Evolutionary conservation across 306 rosid species (phyloP), one percentile per base, ranked within the genome.

Genomic region (Lotus japonicus): DNA sequence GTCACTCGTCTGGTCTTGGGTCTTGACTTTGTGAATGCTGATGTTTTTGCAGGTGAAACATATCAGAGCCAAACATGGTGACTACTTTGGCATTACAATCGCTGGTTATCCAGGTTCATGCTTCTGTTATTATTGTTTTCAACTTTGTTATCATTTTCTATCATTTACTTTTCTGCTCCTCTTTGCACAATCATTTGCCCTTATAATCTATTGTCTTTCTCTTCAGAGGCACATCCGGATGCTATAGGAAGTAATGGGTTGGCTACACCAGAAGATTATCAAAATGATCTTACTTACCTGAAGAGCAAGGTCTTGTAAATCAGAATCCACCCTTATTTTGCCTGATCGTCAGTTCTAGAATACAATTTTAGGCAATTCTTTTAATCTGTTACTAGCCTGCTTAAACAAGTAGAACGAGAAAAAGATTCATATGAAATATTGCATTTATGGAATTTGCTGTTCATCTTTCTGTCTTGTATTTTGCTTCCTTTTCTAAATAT

Each of bases 101-200:
- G 99, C 99, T 75, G 99, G 99, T 73, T 94, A 94, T 85, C 99
- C 99, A 87, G 97, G 97, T 91, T 53, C 35, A 16, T 66, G 19
- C 65, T 58, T 50, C 7, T 61, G 15, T 16, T 43, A 9, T 58
- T 35, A 51, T 45, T 35, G 50, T 52, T 70, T 83, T 44, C 55
- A 59, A 38, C 66, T 55, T 64, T 12, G 7, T 15, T 60, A n/a
- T 15, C 17, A 18, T 61, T 11, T 57, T 56, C 42, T 43, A 9
- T 16, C 0, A 4, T 54, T 14, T 13, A 23, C 35, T 73, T 70
- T 36, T 54, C 48, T 38, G 15, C 55, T 7, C 6, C 60, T 64
- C 64, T 15, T 65, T 18, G 44, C 31, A n/a, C 58, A 56, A 43
- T 21, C 21, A 48, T 44, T 72, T 69, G 13, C 13, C 73, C 57